These are phyloP conservation scores for Reticulascus tulasneorum DNA, from an alignment of 2,329 filamentous ascomycete species.

Conservation along the genomic window DNA sequence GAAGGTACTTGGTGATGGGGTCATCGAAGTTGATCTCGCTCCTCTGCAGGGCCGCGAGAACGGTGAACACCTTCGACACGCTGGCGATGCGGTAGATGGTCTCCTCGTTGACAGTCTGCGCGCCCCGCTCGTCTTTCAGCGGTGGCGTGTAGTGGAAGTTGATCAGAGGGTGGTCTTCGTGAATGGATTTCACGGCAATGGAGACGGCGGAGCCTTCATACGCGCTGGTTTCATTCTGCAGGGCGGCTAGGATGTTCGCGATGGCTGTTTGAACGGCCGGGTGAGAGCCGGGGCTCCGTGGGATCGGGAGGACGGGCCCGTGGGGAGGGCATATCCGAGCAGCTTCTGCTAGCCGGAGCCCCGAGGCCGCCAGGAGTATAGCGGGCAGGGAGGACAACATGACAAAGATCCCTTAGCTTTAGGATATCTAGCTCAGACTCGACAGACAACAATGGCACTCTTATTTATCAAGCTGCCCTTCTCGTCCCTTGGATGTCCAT, in stretches of 20 bases:
- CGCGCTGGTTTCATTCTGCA: slow-evolving; percentile 7
- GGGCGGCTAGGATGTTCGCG: slow-evolving; percentile 2
- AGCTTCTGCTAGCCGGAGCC: not conserved
- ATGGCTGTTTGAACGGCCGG: slow-evolving; percentile 10
- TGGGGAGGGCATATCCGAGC: slow-evolving; percentile 10
- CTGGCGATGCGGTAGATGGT: slow-evolving; percentile 37
- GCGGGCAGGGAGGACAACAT: not conserved
- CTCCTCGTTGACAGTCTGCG: slow-evolving; percentile 22
- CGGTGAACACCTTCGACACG: slow-evolving; percentile 32
- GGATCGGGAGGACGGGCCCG: slow-evolving; percentile 10
- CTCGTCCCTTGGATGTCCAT: no score
- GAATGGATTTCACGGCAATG: slow-evolving; percentile 19
- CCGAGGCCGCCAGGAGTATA: not conserved
- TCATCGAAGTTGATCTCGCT: slow-evolving; percentile 25
- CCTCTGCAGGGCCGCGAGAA: slow-evolving; percentile 11
- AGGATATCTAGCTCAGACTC: no score
- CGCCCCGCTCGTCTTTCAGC: slow-evolving; percentile 14
- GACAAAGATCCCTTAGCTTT: no score
- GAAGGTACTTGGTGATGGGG: slow-evolving; percentile 41
- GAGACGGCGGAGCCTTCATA: slow-evolving; percentile 21
- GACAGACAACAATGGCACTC: no score
- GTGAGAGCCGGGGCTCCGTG: slow-evolving; percentile 7
- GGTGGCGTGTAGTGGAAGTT: slow-evolving; percentile 20
- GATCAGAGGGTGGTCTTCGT: slow-evolving; percentile 19
- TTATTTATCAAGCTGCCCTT: no score